Conservation (phyloP, 2,329 filamentous ascomycete species). For the Elsinoe necatrix region DNA sequence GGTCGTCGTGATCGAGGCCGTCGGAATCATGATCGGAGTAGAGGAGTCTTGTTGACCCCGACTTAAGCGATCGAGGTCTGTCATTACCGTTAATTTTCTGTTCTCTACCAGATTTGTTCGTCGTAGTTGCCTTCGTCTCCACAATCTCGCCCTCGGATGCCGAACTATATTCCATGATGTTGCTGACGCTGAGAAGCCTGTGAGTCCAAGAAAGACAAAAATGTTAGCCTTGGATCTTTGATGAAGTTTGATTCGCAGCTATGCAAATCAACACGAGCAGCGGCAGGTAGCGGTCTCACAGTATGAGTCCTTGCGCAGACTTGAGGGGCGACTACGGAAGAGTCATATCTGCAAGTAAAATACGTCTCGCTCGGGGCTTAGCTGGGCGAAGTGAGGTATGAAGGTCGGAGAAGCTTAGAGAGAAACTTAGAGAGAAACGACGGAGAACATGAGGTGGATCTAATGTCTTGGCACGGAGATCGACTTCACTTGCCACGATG, state of each 20-base stretch:
- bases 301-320: conserved; percentile 4
- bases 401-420: too few relatives aligned
- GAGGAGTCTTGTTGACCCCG: conserved; percentile 29
- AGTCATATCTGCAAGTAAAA: background rate
- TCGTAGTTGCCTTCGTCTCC: conserved; percentile 78
- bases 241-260: background rate
- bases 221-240: conserved; percentile 9
- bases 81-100: conserved; percentile 84
- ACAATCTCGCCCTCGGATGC: conserved; percentile 83
- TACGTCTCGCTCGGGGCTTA: background rate
- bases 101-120: conserved; percentile 62
- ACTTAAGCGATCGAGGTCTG: conserved; percentile 51
- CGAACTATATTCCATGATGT: conserved; percentile 41
- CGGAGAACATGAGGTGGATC: background rate
- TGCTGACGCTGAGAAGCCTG: background rate
- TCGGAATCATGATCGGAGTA: conserved; percentile 18
- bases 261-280: background rate
- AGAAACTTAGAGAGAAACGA: background rate
- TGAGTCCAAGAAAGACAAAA: background rate
- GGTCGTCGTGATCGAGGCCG: conserved; percentile 49
- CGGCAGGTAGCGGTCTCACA: conserved; percentile 14
- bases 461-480: conserved; percentile 1
- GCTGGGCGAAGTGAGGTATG: background rate
- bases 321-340: background rate
- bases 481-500: background rate